These are phyloP conservation scores for Stachybotrys elegans DNA, from an alignment of 2,329 filamentous ascomycete genomes.

Conservation along the genomic window DNA sequence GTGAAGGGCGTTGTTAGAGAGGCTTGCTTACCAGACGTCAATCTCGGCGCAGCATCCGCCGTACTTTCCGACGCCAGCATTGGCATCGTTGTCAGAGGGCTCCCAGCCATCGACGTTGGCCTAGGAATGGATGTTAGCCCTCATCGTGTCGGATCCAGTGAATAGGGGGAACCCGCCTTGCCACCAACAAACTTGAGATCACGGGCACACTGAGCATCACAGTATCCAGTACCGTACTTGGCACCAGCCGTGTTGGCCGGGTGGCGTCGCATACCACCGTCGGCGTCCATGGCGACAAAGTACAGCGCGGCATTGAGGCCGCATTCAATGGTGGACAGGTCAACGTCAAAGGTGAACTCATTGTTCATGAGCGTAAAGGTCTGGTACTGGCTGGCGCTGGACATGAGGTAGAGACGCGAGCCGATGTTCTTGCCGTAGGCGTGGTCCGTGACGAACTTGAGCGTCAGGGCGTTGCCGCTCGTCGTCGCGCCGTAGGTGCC, in stretches of 20 bases:
- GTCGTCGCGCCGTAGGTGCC: constrained; percentile 44
- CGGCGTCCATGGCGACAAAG: constrained; percentile 47
- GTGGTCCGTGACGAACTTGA: constrained; percentile 47
- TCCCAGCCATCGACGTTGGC: constrained; percentile 19
- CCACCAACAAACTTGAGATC: constrained; percentile 39
- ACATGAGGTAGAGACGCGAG: constrained; percentile 38
- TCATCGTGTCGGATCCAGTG: background rate
- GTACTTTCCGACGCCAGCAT: constrained; percentile 20
- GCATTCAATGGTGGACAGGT: constrained; percentile 57
- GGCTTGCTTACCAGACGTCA: constrained; percentile 46
- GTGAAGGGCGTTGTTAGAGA: constrained; percentile 26
- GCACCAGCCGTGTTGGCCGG: constrained; percentile 50
- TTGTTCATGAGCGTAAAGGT: constrained; percentile 53
- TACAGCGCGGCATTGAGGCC: constrained; percentile 63
- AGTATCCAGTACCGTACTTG: constrained; percentile 58
- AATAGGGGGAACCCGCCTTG: constrained; percentile 21
- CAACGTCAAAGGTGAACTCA: constrained; percentile 61
- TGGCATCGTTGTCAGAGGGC: constrained; percentile 12
- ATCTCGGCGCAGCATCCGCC: constrained; percentile 47
- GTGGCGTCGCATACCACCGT: constrained; percentile 48
- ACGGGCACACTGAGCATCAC: constrained; percentile 52
- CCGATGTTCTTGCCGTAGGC: constrained; percentile 32
- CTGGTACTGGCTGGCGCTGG: constrained; percentile 38
- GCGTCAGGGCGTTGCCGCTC: constrained; percentile 37
- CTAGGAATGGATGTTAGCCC: constrained; percentile 3